Conservation (phyloP, 306 rosid genomes). For the Boehmeria nivea region DNA sequence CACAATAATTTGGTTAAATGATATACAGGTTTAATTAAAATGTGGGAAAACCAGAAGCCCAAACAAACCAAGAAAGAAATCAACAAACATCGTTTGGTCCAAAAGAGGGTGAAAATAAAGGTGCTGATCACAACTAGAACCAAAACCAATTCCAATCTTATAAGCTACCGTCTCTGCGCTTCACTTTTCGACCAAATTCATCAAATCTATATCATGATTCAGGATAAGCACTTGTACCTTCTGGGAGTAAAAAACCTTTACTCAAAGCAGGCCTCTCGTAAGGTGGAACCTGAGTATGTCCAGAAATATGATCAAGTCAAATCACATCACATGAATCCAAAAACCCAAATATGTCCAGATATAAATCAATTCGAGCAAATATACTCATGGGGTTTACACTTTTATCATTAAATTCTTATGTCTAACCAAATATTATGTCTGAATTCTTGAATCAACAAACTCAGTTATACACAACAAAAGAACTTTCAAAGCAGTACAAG, state of each 20-base stretch:
- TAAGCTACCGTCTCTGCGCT: no score
- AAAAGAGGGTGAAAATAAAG: not conserved
- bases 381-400: no score
- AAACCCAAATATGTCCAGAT: not conserved
- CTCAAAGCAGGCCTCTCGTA: constrained; percentile 99
- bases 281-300: constrained; percentile 75
- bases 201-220: constrained; percentile 9
- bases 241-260: constrained; percentile 94
- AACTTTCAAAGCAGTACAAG: not conserved
- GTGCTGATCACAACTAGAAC: no score
- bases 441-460: not conserved
- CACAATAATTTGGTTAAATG: constrained; percentile 23
- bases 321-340: constrained; percentile 15
- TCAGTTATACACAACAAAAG: not conserved
- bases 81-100: not conserved
- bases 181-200: no score
- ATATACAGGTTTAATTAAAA: constrained; percentile 1
- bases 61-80: constrained; percentile 1
- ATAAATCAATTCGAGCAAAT: not conserved
- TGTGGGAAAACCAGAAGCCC: constrained; percentile 4
- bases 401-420: no score
- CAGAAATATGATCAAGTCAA: no score
- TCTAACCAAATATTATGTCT: no score
- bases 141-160: no score
- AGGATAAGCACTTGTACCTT: constrained; percentile 48